Conservation (phyloP, 305 asterid species). For the Caryopteris hybrid region DNA sequence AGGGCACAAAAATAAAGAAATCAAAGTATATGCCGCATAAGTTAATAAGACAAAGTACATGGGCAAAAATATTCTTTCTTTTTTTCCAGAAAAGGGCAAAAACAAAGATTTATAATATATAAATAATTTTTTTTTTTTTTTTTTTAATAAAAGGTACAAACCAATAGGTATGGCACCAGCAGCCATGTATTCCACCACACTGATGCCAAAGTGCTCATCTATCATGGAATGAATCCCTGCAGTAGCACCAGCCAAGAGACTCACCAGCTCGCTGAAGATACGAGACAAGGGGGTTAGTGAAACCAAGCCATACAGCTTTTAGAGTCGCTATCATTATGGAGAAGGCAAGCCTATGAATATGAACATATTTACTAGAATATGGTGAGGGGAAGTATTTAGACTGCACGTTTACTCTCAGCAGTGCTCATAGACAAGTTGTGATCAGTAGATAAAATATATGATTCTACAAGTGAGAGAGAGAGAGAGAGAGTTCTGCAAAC, state of each 20-base stretch:
- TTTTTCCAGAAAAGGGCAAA: not conserved
- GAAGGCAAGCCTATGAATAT: not conserved
- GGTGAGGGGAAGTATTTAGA: not conserved
- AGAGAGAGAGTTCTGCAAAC: constrained; percentile 28
- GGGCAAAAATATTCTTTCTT: no score
- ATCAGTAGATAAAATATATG: not conserved
- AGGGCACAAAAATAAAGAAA: no score
- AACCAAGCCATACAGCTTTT: no score
- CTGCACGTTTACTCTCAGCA: not conserved
- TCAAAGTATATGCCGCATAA: no score
- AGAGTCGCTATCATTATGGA: not conserved
- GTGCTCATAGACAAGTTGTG: not conserved
- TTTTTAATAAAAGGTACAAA: no score
- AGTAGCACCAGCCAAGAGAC: constrained; percentile 73
- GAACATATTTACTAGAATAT: not conserved
- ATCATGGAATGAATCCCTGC: constrained; percentile 88
- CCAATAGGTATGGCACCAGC: constrained; percentile 93
- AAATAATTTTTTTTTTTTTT: no score
- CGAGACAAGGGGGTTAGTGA: not conserved
- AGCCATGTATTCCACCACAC: constrained; percentile 95
- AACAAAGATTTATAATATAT: no score
- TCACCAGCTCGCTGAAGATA: constrained; percentile 64
- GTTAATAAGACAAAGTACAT: no score
- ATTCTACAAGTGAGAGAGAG: not conserved
- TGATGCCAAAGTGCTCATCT: constrained; percentile 95